phyloP scores from a whole-genome alignment of 108 stramenopile species.

The Cyclotella sp. region DNA sequence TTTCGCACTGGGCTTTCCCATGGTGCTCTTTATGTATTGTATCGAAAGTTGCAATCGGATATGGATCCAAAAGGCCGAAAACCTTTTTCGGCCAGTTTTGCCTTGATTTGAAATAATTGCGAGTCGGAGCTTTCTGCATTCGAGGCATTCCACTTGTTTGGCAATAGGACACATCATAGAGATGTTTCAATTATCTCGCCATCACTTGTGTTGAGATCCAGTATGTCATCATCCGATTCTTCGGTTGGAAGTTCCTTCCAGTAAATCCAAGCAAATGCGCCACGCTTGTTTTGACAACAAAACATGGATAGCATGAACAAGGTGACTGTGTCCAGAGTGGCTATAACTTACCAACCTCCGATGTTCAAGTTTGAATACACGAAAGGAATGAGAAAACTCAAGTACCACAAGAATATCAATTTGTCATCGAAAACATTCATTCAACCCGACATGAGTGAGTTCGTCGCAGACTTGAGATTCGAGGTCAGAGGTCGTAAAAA shows the following conservation, averaged over 20 bases:
- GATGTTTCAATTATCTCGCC: no score
- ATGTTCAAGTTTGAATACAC: conserved; percentile 46
- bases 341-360: conserved; percentile 33
- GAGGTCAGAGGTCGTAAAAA: background rate
- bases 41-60: background rate
- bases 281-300: background rate
- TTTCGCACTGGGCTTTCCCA: conserved; percentile 30
- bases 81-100: no score
- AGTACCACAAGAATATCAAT: conserved; percentile 34
- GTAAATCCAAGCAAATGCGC: no score
- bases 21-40: conserved; percentile 4
- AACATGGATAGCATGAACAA: background rate
- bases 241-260: no score
- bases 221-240: no score
- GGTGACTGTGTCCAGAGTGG: conserved; percentile 26
- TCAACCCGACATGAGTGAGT: background rate
- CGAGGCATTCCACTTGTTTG: no score
- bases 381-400: conserved; percentile 2
- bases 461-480: background rate
- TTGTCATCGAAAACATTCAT: background rate
- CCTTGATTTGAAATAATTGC: no score
- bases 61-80: no score
- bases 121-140: no score
- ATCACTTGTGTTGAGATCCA: no score
- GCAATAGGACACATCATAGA: no score